Evolutionary conservation across 441 rosid species (phyloP), one percentile per base, ranked within the genome.

Genomic region (Jatropha multifida): DNA sequence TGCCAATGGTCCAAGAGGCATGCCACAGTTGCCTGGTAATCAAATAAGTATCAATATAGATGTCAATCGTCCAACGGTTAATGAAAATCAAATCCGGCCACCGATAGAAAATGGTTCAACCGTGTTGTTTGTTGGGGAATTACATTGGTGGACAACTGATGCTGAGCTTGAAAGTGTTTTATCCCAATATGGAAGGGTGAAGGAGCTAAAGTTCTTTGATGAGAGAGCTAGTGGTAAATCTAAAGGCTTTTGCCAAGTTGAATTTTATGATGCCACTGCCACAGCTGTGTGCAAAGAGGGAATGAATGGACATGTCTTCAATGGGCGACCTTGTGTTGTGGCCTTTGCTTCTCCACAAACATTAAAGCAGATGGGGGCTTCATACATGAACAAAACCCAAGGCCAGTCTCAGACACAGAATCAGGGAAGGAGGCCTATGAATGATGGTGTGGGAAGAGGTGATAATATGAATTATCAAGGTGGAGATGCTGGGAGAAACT

Each of bases 81-180:
- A 85, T 79, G 92, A 88, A 81, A 92, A 87, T 85, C 97, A 88
- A 72, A 84, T 87, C 12, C 87, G 83, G 68, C 82, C 88, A 51
- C 85, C 88, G 64, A 54, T 87, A 75, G 95, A 89, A 81, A 92
- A 56, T 56, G 61, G 61, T 18, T 20, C 61, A 7, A 90, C 97
- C 18, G 88, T 85, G 88, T 78, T 95, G 73, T 92, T 88, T 80
- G 97, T 95, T 23, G 99, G 98, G 54, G 99, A 93, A 80, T 82
- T 95, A 73, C 98, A 95, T 79, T 95, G 99, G 99, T 95, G 99
- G 99, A 95, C 99, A 7, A 95, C 97, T 41, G 99, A 95, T 87
- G 93, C 90, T 2, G 99, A 93, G 83, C 86, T 95, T 76, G 99
- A 95, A 82, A 78, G 86, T 72, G 87, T 86, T 73, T 89, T 89